These are phyloP conservation scores for Pyracantha coccinea DNA, from an alignment of 331 rosid genomes.

Conservation along the genomic window DNA sequence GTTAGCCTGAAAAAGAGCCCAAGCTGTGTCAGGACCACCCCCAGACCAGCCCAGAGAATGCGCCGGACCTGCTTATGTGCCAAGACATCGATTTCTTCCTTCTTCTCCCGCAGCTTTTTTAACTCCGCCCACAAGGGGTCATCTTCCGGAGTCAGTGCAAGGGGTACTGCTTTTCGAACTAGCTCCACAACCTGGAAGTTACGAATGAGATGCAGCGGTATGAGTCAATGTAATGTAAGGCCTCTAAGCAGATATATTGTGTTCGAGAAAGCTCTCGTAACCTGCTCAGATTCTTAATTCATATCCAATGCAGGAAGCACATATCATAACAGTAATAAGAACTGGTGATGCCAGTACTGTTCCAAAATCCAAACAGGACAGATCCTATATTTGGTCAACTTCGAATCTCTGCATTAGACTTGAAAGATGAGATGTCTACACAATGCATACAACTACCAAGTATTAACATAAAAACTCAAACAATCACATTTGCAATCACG, in stretches of 20 bases:
- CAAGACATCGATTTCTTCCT: slow-evolving; percentile 57
- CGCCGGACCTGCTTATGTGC: slow-evolving; percentile 76
- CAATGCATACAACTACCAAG: background rate
- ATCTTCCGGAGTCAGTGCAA: slow-evolving; percentile 45
- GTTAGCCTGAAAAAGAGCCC: slow-evolving; percentile 81
- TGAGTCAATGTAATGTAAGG: background rate
- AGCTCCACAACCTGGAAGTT: slow-evolving; percentile 65
- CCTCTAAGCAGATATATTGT: background rate
- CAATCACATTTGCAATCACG: background rate
- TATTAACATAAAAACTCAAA: background rate
- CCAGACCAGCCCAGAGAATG: slow-evolving; percentile 72
- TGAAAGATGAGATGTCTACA: background rate
- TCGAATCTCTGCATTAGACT: background rate
- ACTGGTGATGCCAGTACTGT: background rate
- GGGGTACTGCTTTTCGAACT: slow-evolving; percentile 71
- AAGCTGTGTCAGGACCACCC: slow-evolving; percentile 32
- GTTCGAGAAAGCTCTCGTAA: background rate
- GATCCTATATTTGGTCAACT: background rate
- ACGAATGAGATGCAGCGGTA: slow-evolving; percentile 1
- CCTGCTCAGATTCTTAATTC: background rate
- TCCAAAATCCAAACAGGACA: background rate
- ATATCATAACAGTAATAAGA: background rate
- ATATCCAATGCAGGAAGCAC: too few relatives aligned
- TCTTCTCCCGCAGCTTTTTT: slow-evolving; percentile 43
- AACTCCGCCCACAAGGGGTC: slow-evolving; percentile 58